Evolutionary conservation across 768 basidiomycete species (phyloP), one percentile per base, ranked within the genome.

Genomic region (Auriscalpium vulgare): DNA sequence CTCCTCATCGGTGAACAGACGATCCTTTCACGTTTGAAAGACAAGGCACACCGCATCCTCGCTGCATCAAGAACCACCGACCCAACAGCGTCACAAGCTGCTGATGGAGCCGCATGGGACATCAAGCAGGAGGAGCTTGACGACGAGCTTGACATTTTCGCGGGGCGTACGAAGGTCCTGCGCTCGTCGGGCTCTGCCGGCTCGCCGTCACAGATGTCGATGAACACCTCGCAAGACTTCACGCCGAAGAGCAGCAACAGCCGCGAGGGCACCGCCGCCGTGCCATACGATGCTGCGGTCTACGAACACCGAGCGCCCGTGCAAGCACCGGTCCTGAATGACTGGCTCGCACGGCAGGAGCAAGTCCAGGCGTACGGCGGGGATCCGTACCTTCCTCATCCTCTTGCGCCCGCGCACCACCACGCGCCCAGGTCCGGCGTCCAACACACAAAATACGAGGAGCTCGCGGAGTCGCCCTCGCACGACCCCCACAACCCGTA

Each of bases 81-180:
- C 6, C 65, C 72, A 8, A 52, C 66, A 0, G 61, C 67, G 9
- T 47, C 63, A 0, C 59, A 62, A 51, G 59, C 59, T 2, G 59
- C 59, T 2, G 72, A 72, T 10, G 74, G 79, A 6, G 64, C 75
- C 17, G 67, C 75, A 3, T 83, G 81, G 84, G 73, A 68, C 38
- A 68, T 83, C 60, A 77, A 80, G 53, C 71, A 76, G 55, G 80
- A 81, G 50, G 75, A 75, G 10, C 73, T 69, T 0, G 84, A 82
- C 17, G 87, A 88, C 56, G 87, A 86, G 58, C 72, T 89, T 4
- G 73, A 80, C 0, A 85, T 88, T 46, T 84, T 88, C 62, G 81
- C 84, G 0, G 87, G 87, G 4, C 79, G 80, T 56, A 84, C 80
- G 0, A 75, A 81, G 9, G 79, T 88, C 43, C 78, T 87, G 13